A percentile compares a stretch with the other conserved stretches of the same genome.
Conservation (phyloP, 768 basidiomycete genomes). For the Cyathus striatus region DNA sequence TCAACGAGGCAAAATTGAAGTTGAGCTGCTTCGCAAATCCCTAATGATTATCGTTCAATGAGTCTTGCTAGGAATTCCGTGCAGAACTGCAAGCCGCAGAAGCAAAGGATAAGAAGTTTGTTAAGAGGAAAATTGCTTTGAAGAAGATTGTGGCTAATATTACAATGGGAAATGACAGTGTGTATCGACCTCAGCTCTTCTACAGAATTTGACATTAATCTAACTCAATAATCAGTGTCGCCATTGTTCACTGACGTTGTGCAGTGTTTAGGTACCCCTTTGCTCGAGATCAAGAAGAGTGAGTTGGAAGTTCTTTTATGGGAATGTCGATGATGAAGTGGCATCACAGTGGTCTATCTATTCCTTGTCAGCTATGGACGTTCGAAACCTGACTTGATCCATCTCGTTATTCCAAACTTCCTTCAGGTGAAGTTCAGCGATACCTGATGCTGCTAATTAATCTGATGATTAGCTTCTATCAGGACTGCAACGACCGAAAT, state of each 20-base stretch:
- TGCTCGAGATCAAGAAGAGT: conserved; percentile 99
- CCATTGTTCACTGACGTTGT: conserved; percentile 93
- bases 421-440: conserved; percentile 54
- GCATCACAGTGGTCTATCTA: conserved; percentile 84
- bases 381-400: conserved; percentile 89
- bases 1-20: conserved; percentile 88
- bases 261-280: conserved; percentile 89
- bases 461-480: conserved; percentile 12
- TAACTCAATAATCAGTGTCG: conserved; percentile 58
- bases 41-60: not conserved
- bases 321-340: conserved; percentile 10
- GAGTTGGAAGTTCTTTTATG: conserved; percentile 19
- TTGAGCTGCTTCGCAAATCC: conserved; percentile 20
- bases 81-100: conserved; percentile 88
- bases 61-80: conserved; percentile 66
- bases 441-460: conserved; percentile 3
- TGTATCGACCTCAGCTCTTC: conserved; percentile 30
- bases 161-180: conserved; percentile 99
- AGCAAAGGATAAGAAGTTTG: conserved; percentile 93
- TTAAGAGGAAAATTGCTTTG: conserved; percentile 88
- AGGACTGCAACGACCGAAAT: conserved; percentile 97
- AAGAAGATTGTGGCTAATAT: conserved; percentile 99
- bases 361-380: conserved; percentile 97
- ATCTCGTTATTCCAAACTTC: conserved; percentile 86
- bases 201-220: not conserved